Evolutionary conservation across 129 eudicot genomes (phyloP).

Genomic region (Flaveria robusta): DNA sequence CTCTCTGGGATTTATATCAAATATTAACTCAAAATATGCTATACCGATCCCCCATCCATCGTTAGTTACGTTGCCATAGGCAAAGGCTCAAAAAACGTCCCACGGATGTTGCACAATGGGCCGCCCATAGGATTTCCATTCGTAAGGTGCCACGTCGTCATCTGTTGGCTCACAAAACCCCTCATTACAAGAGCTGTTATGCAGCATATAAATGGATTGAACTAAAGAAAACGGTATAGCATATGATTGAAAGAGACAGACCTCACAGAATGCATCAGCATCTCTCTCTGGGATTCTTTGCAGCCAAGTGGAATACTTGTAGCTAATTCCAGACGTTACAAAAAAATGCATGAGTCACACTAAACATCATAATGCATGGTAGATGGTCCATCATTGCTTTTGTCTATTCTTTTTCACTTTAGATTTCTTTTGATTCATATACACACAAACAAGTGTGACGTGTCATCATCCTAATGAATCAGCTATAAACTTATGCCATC

Average conservation of each 20-base stretch:
- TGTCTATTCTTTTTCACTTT: conserved; percentile 25
- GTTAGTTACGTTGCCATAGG: too few relatives aligned
- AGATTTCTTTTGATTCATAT: not conserved
- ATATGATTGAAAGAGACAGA: too few relatives aligned
- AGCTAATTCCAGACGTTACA: not conserved
- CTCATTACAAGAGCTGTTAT: not conserved
- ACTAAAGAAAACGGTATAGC: not conserved
- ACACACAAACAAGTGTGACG: conserved; percentile 12
- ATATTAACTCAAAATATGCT: too few relatives aligned
- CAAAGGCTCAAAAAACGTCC: too few relatives aligned
- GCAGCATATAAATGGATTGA: not conserved
- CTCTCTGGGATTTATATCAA: too few relatives aligned
- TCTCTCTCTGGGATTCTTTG: conserved; percentile 25
- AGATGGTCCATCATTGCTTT: conserved; percentile 25
- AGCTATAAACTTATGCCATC: not conserved
- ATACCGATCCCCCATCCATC: too few relatives aligned
- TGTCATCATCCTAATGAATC: conserved; percentile 18
- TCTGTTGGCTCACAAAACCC: not conserved
- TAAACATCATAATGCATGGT: conserved; percentile 7
- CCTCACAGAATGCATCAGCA: not conserved
- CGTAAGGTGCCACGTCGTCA: too few relatives aligned
- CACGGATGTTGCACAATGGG: too few relatives aligned
- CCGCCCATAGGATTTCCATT: too few relatives aligned
- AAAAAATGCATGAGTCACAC: conserved; percentile 15
- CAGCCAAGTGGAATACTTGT: conserved; percentile 24